Evolutionary conservation across 768 basidiomycete genomes (phyloP), one percentile per base, ranked within the genome.

Genomic region (Collybia nuda): DNA sequence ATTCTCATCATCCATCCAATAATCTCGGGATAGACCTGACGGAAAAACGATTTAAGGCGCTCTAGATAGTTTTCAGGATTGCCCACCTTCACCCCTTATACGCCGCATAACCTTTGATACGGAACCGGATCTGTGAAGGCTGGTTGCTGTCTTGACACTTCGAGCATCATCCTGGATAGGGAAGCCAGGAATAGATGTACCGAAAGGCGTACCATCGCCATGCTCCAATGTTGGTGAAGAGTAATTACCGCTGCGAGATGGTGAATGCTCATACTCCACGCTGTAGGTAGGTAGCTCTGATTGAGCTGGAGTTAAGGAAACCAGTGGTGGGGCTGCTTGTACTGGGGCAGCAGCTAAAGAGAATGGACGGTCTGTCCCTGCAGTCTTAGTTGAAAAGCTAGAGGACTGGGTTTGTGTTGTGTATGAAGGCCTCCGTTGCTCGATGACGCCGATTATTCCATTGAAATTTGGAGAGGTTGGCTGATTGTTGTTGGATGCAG

Each of bases 1-100:
- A 48, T 90, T 88, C 61, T 93, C 93, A 62, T 98, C 95, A 53
- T 93, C 91, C 94, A 98, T 98, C 97, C 97, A 99, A 63, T 98
- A 98, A 62, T 97, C 92, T 55, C 86, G 84, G 19, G 91, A 92
- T 17, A 96, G 63, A n/a, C 90, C 91, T 92, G 45, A 28, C 42
- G 44, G 45, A 17, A 46, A 49, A 23, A 48, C 32, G 48, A 43
- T 44, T n/a, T 7, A 35, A 23, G 24, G 15, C 6, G 18, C 1
- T n/a, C n/a, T n/a, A 39, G 24, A 14, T 2, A 53, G 23, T 18
- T 28, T 26, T 40, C 19, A 44, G 29, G 62, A 66, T 53, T 21
- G 47, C 68, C 37, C 58, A 79, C 94, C 93, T 80, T 96, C 93
- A 38, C 95, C 95, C 49, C 94, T 78, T 60, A 97, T 84, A 53